Base-by-base conservation (phyloP, 768 basidiomycete species). In the Boletus insuetus region DNA sequence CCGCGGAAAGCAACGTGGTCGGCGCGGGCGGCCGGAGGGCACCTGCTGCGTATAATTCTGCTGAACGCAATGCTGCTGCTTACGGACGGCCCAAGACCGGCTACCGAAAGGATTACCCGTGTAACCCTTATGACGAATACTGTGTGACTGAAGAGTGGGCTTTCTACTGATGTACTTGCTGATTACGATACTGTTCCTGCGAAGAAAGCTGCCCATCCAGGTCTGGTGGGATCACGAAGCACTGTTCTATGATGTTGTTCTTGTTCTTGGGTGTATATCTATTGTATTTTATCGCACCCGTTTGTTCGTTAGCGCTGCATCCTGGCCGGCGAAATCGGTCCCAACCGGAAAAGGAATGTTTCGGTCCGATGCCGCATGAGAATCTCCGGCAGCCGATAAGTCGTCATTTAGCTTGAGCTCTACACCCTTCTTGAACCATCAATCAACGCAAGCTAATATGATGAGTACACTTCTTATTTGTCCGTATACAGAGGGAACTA, bases 71-170 rank as follows among this genome's bases (percentile, higher is more conserved):
- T 13, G 63, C 65, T n/a, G 67, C 61, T 40, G 64, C 68, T 19
- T 65, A 64, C 44, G 69, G 64, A 48, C 69, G 61, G 14, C 65
- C 60, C 39, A 70, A 56, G 56, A 70, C 64, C 13, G 62, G 73
- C 68, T 71, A 65, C 58, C 64, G 68, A 22, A 71, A 57, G 61
- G 81, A 82, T 34, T 77, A 78, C 58, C 80, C 82, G 3, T 89
- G 89, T 69, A 73, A 74, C 51, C 74, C 74, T 42, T 82, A 84
- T 57, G 84, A 83, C 55, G 73, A 76, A 35, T 84, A 87, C 60
- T 91, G 89, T 64, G 76, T 89, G 29, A 79, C 85, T 12, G 89
- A 91, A 60, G 87, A 89, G 67, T 88, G 81, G 77, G 79, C 74
- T 16, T 83, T 77, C 65, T 82, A 71, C 39, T 71, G 52, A 73